Evolutionary conservation across 192 early-diverging fungal species (phyloP).

Genomic region (Lunasporangiospora selenospora): DNA sequence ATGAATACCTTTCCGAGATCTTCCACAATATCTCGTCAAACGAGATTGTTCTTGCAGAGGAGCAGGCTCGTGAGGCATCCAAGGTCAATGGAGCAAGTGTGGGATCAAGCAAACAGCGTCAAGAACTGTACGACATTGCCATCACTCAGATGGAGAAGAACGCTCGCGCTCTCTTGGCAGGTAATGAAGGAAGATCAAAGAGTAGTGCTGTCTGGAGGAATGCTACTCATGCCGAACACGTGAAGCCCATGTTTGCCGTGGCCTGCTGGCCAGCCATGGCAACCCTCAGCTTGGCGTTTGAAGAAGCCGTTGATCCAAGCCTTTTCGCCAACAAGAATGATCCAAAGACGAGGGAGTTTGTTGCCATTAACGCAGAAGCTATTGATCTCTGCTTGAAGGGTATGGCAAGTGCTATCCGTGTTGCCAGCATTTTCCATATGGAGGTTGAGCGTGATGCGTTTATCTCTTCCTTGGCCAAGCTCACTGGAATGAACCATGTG

Average conservation of each 20-base stretch:
- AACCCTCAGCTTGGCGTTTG: constrained; percentile 81
- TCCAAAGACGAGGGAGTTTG: constrained; percentile 49
- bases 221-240: constrained; percentile 85
- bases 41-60: constrained; percentile 95
- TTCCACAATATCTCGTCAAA: constrained; percentile 84
- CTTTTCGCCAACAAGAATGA: constrained; percentile 28
- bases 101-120: constrained; percentile 51
- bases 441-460: constrained; percentile 91
- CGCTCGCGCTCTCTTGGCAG: constrained; percentile 67
- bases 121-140: constrained; percentile 66
- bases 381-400: constrained; percentile 80
- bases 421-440: constrained; percentile 86
- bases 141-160: constrained; percentile 76
- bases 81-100: constrained; percentile 32
- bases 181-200: constrained; percentile 57
- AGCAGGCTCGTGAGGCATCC: constrained; percentile 60
- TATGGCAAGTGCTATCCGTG: constrained; percentile 78
- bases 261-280: constrained; percentile 89
- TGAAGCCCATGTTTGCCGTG: constrained; percentile 89
- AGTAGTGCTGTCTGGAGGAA: constrained; percentile 59
- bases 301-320: constrained; percentile 76
- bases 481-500: constrained; percentile 85
- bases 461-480: constrained; percentile 86
- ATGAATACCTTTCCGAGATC: constrained; percentile 73
- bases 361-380: constrained; percentile 58